Evolutionary conservation across 139 green algal genomes (phyloP).

Genomic region (Chlamydomonas sp.): DNA sequence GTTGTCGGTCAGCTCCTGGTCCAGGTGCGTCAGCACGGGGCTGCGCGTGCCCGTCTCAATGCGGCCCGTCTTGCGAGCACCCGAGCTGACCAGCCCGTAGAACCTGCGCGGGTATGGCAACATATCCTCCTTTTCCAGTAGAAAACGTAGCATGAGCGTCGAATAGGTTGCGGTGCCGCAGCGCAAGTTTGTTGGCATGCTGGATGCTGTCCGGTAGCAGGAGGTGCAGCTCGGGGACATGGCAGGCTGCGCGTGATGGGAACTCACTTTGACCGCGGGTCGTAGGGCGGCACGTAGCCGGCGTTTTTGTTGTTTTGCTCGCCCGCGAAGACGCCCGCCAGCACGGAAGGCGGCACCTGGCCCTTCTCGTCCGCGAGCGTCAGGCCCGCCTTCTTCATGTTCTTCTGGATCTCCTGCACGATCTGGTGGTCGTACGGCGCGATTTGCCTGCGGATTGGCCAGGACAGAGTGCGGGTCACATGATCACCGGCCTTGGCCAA

Average conservation of each 20-base stretch:
- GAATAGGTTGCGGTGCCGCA: no score
- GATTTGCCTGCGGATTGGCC: constrained; percentile 47
- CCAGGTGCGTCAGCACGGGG: constrained; percentile 44
- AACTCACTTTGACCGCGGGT: constrained; percentile 39
- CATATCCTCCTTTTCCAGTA: no score
- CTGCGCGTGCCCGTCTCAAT: constrained; percentile 39
- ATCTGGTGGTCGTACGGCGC: constrained; percentile 55
- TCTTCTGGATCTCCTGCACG: constrained; percentile 56
- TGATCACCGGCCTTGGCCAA: no score
- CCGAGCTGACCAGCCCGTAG: constrained; percentile 28
- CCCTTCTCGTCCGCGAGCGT: not conserved
- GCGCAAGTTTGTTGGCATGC: no score
- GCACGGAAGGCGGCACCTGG: not conserved
- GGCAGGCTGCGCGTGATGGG: no score
- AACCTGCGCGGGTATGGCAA: not conserved
- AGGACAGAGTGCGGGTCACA: no score
- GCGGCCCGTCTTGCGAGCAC: not conserved
- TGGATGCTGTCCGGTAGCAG: not conserved
- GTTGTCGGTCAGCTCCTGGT: constrained; percentile 43
- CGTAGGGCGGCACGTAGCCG: constrained; percentile 66
- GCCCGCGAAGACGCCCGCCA: not conserved
- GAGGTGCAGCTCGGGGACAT: constrained; percentile 31
- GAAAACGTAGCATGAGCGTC: no score
- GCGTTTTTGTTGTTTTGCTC: not conserved
- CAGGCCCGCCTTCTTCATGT: not conserved